Conservation (phyloP, 2,329 filamentous ascomycete genomes). For the Claviceps arundinis region DNA sequence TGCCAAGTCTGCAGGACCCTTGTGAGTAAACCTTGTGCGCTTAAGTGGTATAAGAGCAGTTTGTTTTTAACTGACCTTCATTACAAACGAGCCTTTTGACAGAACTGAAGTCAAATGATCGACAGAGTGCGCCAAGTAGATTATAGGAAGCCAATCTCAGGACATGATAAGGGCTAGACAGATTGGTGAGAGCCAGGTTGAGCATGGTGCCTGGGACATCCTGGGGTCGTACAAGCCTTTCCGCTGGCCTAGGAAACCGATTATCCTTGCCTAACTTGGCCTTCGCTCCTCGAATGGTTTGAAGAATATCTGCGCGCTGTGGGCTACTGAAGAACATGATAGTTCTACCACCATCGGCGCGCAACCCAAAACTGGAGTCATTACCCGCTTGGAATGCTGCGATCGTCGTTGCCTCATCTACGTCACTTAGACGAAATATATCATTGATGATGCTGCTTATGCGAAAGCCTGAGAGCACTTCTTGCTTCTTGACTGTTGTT, state of each 20-base stretch:
- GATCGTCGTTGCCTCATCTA: conserved; percentile 49
- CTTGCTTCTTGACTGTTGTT: conserved; percentile 55
- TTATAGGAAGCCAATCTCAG: conserved; percentile 55
- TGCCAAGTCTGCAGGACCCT: conserved; percentile 35
- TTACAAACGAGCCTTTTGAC: conserved; percentile 48
- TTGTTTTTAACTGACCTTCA: conserved; percentile 33
- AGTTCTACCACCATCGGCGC: conserved; percentile 56
- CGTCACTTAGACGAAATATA: conserved; percentile 53
- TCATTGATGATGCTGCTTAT: conserved; percentile 55
- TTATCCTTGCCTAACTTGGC: conserved; percentile 51
- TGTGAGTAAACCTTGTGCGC: not conserved
- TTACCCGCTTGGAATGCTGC: conserved; percentile 47
- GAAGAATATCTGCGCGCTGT: conserved; percentile 48
- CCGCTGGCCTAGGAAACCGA: conserved; percentile 45
- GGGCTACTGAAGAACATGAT: conserved; percentile 60
- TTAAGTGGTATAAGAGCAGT: too few relatives aligned
- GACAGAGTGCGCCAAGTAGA: conserved; percentile 50
- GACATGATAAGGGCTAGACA: conserved; percentile 46
- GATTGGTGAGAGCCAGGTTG: conserved; percentile 53
- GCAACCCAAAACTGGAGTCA: conserved; percentile 52
- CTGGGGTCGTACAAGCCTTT: conserved; percentile 53
- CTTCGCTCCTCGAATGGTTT: conserved; percentile 50
- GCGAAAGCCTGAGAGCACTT: conserved; percentile 48
- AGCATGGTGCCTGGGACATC: conserved; percentile 57
- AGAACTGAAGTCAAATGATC: conserved; percentile 53